Percentiles rank a stretch among this genome's conserved stretches.
phyloP scores from a whole-genome alignment of 2,329 filamentous ascomycete genomes.

The Aspergillus fumigatus region DNA sequence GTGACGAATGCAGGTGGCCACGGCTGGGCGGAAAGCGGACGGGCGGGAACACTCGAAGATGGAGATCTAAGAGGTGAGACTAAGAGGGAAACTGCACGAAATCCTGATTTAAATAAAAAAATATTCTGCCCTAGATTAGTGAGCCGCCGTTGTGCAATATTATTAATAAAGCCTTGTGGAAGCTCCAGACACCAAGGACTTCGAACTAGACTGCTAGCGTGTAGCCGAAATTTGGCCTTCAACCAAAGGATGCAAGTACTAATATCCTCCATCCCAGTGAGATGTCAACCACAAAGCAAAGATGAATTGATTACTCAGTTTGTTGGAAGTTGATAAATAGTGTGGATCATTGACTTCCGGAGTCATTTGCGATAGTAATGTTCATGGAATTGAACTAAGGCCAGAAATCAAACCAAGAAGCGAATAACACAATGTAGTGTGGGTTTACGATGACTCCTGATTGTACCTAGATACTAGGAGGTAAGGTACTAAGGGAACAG shows the following conservation, averaged over 20 bases:
- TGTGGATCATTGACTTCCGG: neutral
- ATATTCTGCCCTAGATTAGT: neutral
- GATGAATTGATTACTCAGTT: neutral
- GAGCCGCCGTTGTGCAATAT: neutral
- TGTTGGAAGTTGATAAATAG: neutral
- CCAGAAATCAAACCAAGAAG: neutral
- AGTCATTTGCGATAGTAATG: neutral
- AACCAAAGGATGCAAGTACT: neutral
- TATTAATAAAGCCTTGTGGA: neutral
- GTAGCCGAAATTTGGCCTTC: neutral
- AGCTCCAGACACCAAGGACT: neutral
- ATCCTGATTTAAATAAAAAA: neutral
- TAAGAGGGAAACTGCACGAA: neutral
- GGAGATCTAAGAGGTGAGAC: constrained; percentile 13
- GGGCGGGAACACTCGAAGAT: constrained; percentile 19
- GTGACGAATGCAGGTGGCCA: constrained; percentile 16
- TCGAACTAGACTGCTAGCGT: neutral
- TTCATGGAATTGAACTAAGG: neutral
- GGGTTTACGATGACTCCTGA: neutral
- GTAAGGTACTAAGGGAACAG: constrained; percentile 1
- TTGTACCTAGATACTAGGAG: constrained; percentile 4
- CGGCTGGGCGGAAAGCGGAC: constrained; percentile 19
- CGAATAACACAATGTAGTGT: neutral
- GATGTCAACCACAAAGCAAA: neutral
- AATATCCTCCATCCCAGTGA: neutral